Percentiles rank a stretch among this genome's conserved stretches.
Evolutionary conservation across 306 rosid species (phyloP).

Genomic region (Prunus campanulata): DNA sequence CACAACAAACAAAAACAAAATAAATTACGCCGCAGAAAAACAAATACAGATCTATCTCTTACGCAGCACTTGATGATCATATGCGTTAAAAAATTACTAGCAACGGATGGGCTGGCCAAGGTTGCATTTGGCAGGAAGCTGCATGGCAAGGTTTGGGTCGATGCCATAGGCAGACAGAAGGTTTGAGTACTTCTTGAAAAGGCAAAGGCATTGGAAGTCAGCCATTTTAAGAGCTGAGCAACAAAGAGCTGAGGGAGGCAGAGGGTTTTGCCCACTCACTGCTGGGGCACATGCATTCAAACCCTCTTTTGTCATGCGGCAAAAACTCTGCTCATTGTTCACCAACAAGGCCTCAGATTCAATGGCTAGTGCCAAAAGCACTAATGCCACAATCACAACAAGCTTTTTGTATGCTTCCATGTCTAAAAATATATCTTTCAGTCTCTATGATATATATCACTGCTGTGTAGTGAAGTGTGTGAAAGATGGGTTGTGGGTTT

Average conservation of each 20-base stretch:
- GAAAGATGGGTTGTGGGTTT: not conserved
- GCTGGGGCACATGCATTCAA: slow-evolving; percentile 32
- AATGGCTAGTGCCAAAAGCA: slow-evolving; percentile 11
- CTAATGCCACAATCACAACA: slow-evolving; percentile 1
- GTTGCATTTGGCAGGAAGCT: slow-evolving; percentile 55
- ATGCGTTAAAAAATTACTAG: not conserved
- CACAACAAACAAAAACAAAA: not conserved
- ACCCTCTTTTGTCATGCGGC: slow-evolving; percentile 31
- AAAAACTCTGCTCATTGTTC: not conserved
- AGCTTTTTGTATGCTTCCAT: slow-evolving; percentile 22
- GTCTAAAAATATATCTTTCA: not conserved
- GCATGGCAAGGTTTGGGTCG: slow-evolving; percentile 42
- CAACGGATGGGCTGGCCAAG: slow-evolving; percentile 33
- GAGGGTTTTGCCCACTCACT: slow-evolving; percentile 32
- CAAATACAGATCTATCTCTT: not conserved
- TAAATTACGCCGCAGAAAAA: not conserved
- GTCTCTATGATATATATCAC: not conserved
- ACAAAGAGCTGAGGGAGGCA: slow-evolving; percentile 30
- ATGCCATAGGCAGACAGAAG: slow-evolving; percentile 32
- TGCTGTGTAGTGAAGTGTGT: not conserved
- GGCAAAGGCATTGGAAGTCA: slow-evolving; percentile 50
- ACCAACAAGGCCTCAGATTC: not conserved
- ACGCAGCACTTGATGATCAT: not conserved
- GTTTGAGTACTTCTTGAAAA: slow-evolving; percentile 26
- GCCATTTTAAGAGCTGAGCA: slow-evolving; percentile 46